A percentile compares a stretch with the other conserved stretches of the same genome.
Conservation (phyloP, 1,284 basidiomycete genomes). For the Hymenochaete sp. region DNA sequence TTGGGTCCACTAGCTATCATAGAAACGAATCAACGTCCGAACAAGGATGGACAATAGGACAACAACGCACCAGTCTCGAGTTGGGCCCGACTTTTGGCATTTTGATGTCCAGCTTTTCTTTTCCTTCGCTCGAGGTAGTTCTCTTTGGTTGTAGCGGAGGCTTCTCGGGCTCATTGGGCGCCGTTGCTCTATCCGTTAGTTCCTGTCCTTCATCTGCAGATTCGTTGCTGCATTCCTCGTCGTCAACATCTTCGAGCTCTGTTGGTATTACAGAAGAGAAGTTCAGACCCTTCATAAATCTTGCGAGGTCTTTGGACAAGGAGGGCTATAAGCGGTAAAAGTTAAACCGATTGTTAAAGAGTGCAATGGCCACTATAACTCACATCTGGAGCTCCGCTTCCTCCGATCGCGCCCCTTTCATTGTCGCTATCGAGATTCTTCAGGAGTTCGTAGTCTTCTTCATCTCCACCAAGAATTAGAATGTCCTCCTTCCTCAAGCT, state of each 20-base stretch:
- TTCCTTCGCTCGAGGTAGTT: too few relatives aligned
- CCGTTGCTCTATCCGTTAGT: conserved; percentile 7
- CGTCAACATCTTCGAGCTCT: conserved; percentile 24
- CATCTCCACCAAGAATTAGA: conserved; percentile 43
- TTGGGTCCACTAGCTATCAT: conserved; percentile 38
- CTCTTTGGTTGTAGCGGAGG: too few relatives aligned
- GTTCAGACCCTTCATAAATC: conserved; percentile 51
- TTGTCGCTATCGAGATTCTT: conserved; percentile 34
- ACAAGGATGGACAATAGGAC: not conserved
- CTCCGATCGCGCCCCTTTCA: conserved; percentile 27
- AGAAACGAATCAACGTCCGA: not conserved
- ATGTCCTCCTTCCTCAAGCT: too few relatives aligned
- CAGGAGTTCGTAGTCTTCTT: conserved; percentile 40
- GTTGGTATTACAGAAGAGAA: conserved; percentile 27
- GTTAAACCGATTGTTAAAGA: not conserved
- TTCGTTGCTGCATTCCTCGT: conserved; percentile 23
- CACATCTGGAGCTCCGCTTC: conserved; percentile 23
- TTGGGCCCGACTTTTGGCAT: conserved; percentile 22
- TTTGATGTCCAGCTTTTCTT: conserved; percentile 8
- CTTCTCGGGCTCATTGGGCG: conserved; percentile 15
- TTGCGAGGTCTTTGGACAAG: conserved; percentile 47
- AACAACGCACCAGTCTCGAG: conserved; percentile 22
- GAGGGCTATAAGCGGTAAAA: conserved; percentile 27
- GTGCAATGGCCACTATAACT: conserved; percentile 8
- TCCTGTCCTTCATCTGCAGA: conserved; percentile 17